Evolutionary conservation across 495 filamentous ascomycete species (phyloP).

Genomic region (Aspergillus conjunctus): DNA sequence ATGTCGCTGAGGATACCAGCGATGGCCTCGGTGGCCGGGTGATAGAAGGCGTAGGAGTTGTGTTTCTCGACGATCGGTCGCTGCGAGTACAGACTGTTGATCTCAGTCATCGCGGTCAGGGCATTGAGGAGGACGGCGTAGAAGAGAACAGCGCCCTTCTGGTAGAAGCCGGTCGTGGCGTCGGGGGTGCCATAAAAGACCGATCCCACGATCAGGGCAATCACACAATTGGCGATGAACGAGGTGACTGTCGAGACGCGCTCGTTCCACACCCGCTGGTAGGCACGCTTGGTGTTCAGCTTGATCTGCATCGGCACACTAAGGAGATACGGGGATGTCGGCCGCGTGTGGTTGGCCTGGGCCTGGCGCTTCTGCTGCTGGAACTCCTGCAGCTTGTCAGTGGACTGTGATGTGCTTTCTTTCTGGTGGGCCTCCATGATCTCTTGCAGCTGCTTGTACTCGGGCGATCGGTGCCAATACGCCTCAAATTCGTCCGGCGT

Average conservation of each 20-base stretch:
- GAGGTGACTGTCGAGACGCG: constrained; percentile 64
- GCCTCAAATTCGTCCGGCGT: constrained; percentile 6
- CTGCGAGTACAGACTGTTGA: constrained; percentile 57
- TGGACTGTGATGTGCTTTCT: no score
- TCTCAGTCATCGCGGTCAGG: constrained; percentile 53
- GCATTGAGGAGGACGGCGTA: constrained; percentile 73
- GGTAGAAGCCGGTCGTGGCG: constrained; percentile 31
- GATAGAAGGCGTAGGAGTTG: constrained; percentile 59
- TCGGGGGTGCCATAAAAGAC: constrained; percentile 68
- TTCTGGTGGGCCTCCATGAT: no score
- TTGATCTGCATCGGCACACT: constrained; percentile 49
- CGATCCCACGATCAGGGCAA: constrained; percentile 75
- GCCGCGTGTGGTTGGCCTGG: constrained; percentile 35
- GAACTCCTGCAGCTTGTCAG: background rate
- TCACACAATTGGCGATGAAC: constrained; percentile 66
- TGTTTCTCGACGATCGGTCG: constrained; percentile 66
- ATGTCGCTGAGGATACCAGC: constrained; percentile 58
- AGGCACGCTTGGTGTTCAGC: constrained; percentile 49
- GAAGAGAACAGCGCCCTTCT: constrained; percentile 73
- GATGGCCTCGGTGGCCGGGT: constrained; percentile 58
- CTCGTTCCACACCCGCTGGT: constrained; percentile 63
- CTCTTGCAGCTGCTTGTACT: background rate
- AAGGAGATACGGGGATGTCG: constrained; percentile 44
- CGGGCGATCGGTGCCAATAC: constrained; percentile 2
- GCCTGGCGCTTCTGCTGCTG: constrained; percentile 19